These are phyloP conservation scores for Hericium erinaceus DNA, from an alignment of 768 basidiomycete genomes.

Conservation along the genomic window DNA sequence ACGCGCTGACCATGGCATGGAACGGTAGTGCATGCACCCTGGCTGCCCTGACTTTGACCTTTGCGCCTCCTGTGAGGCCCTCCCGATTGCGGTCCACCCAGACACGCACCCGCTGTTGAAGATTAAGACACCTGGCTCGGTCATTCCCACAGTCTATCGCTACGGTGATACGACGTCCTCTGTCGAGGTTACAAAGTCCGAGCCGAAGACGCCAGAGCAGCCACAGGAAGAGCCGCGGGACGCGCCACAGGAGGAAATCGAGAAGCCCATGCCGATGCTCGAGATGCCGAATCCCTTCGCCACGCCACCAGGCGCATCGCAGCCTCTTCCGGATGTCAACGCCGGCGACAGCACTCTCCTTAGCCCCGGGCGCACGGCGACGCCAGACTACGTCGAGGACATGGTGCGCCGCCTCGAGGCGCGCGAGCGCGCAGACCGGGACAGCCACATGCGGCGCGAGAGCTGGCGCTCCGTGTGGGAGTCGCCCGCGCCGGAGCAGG, in stretches of 20 bases:
- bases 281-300: neutral
- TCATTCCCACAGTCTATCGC: constrained; percentile 34
- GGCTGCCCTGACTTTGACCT: constrained; percentile 76
- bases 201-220: neutral
- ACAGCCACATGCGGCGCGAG: too few relatives aligned
- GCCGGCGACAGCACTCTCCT: neutral
- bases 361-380: neutral
- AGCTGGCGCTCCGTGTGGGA: too few relatives aligned
- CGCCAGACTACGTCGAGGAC: neutral
- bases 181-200: neutral
- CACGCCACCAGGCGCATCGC: neutral
- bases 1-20: neutral
- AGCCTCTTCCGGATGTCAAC: neutral
- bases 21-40: constrained; percentile 58
- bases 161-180: constrained; percentile 12
- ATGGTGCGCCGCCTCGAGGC: neutral
- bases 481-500: neutral
- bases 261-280: neutral
- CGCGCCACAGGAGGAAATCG: neutral
- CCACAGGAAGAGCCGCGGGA: neutral
- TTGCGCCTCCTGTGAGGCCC: constrained; percentile 69
- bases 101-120: constrained; percentile 65
- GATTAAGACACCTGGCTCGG: constrained; percentile 44
- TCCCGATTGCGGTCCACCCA: constrained; percentile 71
- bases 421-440: neutral